A percentile compares a stretch with the other conserved stretches of the same genome.
Conservation (phyloP, 2,329 filamentous ascomycete species). For the Parastagonospora avenae region DNA sequence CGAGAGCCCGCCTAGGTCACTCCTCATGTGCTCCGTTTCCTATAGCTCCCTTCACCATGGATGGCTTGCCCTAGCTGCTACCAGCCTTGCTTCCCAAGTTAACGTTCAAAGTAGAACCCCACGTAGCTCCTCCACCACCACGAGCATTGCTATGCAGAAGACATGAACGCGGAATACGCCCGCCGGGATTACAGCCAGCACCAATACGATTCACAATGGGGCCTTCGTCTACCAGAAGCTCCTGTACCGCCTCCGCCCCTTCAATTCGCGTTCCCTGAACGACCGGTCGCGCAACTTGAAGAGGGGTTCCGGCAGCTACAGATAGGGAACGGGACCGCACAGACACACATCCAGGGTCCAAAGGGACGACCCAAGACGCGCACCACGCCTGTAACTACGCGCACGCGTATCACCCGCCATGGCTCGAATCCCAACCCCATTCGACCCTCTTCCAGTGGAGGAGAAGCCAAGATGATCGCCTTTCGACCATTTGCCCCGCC, state of each 20-base stretch:
- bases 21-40: conserved; percentile 16
- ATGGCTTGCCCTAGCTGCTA: conserved; percentile 2
- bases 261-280: conserved; percentile 35
- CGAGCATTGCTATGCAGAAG: conserved; percentile 42
- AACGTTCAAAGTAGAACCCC: conserved; percentile 28
- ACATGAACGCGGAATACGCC: conserved; percentile 45
- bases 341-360: conserved; percentile 10
- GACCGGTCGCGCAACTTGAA: conserved; percentile 26
- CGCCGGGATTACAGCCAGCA: conserved; percentile 41
- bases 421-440: conserved; percentile 38
- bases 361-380: conserved; percentile 26
- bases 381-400: conserved; percentile 41
- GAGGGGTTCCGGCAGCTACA: conserved; percentile 34
- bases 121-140: conserved; percentile 19
- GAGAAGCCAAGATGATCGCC: conserved; percentile 32
- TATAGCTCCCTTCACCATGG: conserved; percentile 9
- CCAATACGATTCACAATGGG: conserved; percentile 38
- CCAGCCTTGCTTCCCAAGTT: conserved; percentile 19
- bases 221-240: conserved; percentile 26
- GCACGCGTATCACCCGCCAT: conserved; percentile 44
- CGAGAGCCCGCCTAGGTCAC: conserved; percentile 17
- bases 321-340: conserved; percentile 8
- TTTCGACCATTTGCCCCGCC: conserved; percentile 29
- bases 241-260: conserved; percentile 24
- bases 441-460: conserved; percentile 42